phyloP scores from a whole-genome alignment of 2,329 filamentous ascomycete genomes.

The Hortaea werneckii region DNA sequence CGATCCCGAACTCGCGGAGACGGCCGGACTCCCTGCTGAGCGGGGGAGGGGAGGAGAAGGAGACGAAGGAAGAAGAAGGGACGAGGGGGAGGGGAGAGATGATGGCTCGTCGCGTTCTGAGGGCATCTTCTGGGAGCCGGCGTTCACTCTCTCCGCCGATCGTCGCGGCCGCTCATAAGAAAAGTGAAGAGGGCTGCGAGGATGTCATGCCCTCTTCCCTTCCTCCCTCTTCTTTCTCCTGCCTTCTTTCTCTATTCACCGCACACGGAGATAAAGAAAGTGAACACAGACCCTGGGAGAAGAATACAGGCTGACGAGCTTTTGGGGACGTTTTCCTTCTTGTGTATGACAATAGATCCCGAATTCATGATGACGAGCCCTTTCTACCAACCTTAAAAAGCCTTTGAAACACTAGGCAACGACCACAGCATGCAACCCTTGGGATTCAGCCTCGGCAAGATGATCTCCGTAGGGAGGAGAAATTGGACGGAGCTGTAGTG shows the following conservation, averaged over 20 bases:
- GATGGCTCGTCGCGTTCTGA: too few relatives aligned
- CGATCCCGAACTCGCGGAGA: too few relatives aligned
- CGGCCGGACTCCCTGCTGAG: too few relatives aligned
- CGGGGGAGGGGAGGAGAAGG: too few relatives aligned
- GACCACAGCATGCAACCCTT: too few relatives aligned
- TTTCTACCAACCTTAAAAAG: conserved; percentile 7
- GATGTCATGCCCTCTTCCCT: not conserved
- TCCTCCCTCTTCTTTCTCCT: too few relatives aligned
- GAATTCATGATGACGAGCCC: conserved; percentile 20
- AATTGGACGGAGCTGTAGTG: too few relatives aligned
- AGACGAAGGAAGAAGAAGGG: too few relatives aligned
- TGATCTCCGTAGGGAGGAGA: too few relatives aligned
- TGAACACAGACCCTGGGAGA: not conserved
- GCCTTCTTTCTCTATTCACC: not conserved
- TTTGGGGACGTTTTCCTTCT: not conserved
- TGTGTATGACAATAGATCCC: conserved; percentile 9
- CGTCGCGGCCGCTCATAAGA: not conserved
- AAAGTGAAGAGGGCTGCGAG: not conserved
- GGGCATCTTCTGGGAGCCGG: not conserved
- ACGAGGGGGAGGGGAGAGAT: too few relatives aligned
- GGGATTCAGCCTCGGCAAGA: too few relatives aligned
- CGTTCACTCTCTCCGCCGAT: not conserved
- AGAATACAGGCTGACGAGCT: not conserved
- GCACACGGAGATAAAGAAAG: not conserved
- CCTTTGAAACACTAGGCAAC: too few relatives aligned